Percentiles rank a stretch among this genome's conserved stretches.
Evolutionary conservation across 2,329 filamentous ascomycete genomes (phyloP).

Genomic region (Trichoderma simmonsii): DNA sequence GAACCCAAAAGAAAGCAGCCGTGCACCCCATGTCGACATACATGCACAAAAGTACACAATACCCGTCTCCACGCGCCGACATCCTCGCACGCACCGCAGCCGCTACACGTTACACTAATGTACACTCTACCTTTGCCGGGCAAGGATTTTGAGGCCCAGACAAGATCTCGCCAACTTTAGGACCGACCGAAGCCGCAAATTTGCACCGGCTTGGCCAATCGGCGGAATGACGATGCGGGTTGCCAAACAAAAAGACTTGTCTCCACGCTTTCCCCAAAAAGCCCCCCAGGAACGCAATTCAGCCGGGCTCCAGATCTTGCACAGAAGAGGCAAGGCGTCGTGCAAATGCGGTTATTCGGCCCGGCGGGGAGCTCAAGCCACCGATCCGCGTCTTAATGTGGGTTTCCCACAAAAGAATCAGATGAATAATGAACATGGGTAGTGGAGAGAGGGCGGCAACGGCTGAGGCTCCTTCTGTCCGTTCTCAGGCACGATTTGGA

Average conservation of each 20-base stretch:
- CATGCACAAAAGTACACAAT: neutral
- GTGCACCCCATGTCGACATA: neutral
- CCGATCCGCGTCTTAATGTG: constrained; percentile 5
- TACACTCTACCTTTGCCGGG: neutral
- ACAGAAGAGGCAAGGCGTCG: constrained; percentile 1
- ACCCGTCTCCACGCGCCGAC: neutral
- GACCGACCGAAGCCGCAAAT: neutral
- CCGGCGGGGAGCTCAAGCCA: constrained; percentile 14
- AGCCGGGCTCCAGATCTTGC: constrained; percentile 7
- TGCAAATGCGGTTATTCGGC: constrained; percentile 1
- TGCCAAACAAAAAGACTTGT: neutral
- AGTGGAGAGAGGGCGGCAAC: neutral
- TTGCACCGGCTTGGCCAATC: neutral
- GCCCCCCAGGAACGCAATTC: constrained; percentile 5
- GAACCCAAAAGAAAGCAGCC: neutral
- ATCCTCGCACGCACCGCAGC: neutral
- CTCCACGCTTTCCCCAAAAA: neutral
- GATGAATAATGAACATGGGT: neutral
- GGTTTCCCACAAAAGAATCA: neutral
- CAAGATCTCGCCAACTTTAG: neutral
- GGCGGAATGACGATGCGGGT: neutral
- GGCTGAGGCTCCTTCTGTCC: constrained; percentile 1
- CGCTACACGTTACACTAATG: neutral
- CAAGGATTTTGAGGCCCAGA: neutral
- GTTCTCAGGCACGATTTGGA: neutral